Evolutionary conservation across 2,329 filamentous ascomycete genomes (phyloP), one percentile per base, ranked within the genome.

Genomic region (Sporothrix protearum): DNA sequence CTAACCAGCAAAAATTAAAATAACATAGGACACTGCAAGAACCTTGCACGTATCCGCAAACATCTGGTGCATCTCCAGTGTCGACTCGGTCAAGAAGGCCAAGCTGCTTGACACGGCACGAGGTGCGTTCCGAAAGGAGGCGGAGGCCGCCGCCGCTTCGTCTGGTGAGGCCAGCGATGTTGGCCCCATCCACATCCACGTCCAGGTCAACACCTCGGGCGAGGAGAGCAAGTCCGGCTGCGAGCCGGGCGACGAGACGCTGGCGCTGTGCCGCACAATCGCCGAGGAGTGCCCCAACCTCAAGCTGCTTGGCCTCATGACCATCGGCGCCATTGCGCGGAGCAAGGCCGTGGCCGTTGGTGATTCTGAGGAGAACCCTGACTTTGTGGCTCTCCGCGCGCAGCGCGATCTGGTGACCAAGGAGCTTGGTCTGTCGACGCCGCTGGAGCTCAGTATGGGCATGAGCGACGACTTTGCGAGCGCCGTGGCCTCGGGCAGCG

Each of bases 401-500:
- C 90, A 92, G 78, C 84, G 92, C 71, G 92, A 96, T 79, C 80
- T 87, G 16, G 88, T 97, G 1, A 87, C 85, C 2, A 78, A 82
- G 77, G 73, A 64, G 9, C 70, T 74, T 12, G 53, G 39, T 2
- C 90, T 89, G 19, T 9, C n/a, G 0, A 16, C 16, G 6, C 81
- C 83, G n/a, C 85, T 85, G 73, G 94, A 97, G 83, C 80, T 98
- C 81, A 97, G 94, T 81, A 99, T 99, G 95, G 95, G 95, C 7
- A 99, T 99, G 96, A 97, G 94, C 79, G 89, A 93, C 78, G 96
- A 99, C 80, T 99, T 95, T 80, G 94, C 97, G 83, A 92, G 91
- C 8, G 96, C 96, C 0, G 90, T 98, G 77, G 82, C 81, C 14
- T 83, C 93, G 83, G 96, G 96, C 0, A 97, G 94, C 81, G 86